Evolutionary conservation across 441 rosid genomes (phyloP).

Genomic region (Breynia disticha): DNA sequence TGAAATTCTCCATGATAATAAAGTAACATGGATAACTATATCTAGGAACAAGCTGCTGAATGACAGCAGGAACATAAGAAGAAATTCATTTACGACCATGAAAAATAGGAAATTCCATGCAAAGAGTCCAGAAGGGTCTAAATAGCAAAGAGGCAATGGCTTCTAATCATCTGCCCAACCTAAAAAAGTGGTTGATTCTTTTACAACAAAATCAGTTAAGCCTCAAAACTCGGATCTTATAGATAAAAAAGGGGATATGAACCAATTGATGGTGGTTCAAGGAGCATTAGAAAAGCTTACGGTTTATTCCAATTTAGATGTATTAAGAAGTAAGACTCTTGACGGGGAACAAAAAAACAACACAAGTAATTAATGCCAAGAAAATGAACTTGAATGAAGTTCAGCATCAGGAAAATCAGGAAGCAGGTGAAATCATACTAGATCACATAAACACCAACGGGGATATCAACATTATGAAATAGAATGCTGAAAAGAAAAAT

Average conservation of each 20-base stretch:
- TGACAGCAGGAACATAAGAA: slow-evolving; percentile 14
- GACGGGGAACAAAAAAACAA: slow-evolving; percentile 3
- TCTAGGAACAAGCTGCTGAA: slow-evolving; percentile 25
- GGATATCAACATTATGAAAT: no score
- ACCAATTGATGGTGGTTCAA: neutral
- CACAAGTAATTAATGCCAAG: slow-evolving; percentile 1
- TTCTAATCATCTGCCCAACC: neutral
- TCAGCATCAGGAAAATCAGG: slow-evolving; percentile 13
- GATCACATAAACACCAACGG: slow-evolving; percentile 7
- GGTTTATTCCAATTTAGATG: neutral
- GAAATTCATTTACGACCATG: slow-evolving; percentile 5
- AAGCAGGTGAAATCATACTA: slow-evolving; percentile 6
- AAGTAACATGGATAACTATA: slow-evolving; percentile 22
- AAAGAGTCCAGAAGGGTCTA: slow-evolving; percentile 2
- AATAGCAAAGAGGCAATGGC: slow-evolving; percentile 12
- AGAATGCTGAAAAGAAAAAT: no score
- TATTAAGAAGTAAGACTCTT: neutral
- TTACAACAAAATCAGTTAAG: no score
- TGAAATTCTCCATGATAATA: slow-evolving; percentile 10
- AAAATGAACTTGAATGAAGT: slow-evolving; percentile 11
- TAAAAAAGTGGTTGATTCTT: neutral
- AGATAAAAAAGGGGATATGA: no score
- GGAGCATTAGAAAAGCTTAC: neutral
- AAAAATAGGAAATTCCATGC: slow-evolving; percentile 10
- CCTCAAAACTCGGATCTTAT: no score